These are phyloP conservation scores for Moesziomyces parantarcticus DNA, from an alignment of 1,284 basidiomycete species.

Conservation along the genomic window DNA sequence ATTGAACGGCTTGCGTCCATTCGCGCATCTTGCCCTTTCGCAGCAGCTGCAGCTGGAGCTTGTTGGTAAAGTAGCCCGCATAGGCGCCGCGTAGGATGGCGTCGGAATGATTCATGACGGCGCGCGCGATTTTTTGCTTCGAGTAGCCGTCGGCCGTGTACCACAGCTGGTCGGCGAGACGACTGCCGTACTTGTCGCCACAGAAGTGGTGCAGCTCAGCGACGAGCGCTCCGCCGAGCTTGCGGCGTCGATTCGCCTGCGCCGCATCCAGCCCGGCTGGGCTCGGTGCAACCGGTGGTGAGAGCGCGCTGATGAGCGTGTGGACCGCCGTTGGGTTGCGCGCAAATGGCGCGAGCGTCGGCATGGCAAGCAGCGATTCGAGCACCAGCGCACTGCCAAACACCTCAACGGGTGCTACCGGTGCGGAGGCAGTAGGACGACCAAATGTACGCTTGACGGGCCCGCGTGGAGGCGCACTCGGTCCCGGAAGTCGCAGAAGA, in stretches of 20 bases:
- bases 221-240: constrained; percentile 29
- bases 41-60: constrained; percentile 57
- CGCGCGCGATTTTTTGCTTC: constrained; percentile 48
- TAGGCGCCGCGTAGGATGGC: constrained; percentile 46
- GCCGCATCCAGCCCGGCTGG: constrained; percentile 4
- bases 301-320: constrained; percentile 43
- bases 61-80: constrained; percentile 60
- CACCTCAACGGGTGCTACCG: background rate
- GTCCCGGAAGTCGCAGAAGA: constrained; percentile 40
- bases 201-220: constrained; percentile 32
- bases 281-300: constrained; percentile 9
- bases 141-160: constrained; percentile 50
- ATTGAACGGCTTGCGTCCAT: constrained; percentile 49
- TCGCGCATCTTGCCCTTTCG: constrained; percentile 48
- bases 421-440: constrained; percentile 9
- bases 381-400: constrained; percentile 31
- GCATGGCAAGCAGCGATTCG: constrained; percentile 42
- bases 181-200: constrained; percentile 62
- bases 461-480: constrained; percentile 27
- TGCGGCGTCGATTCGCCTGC: constrained; percentile 34
- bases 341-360: constrained; percentile 42
- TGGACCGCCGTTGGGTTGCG: constrained; percentile 32
- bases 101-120: constrained; percentile 32
- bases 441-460: constrained; percentile 32
- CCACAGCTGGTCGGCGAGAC: constrained; percentile 62